Percentiles rank a stretch among this genome's conserved stretches.
Evolutionary conservation across 169 alveolate species (phyloP).

Genomic region (Besnoitia besnoiti): DNA sequence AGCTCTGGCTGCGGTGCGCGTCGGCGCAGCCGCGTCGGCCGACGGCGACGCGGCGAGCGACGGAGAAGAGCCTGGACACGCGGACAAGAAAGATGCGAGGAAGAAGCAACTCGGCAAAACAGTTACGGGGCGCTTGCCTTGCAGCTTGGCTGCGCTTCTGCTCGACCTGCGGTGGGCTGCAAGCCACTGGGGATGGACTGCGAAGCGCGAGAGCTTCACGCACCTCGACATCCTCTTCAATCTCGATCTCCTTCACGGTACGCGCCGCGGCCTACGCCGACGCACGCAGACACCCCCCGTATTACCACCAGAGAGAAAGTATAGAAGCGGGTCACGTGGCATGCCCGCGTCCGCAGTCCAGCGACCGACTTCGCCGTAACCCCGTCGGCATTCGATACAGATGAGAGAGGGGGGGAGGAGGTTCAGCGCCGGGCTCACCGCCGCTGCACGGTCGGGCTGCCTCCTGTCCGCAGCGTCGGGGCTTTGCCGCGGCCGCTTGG

Average conservation of each 20-base stretch:
- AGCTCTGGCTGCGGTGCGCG: neutral
- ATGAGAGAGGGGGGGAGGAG: too few species aligned
- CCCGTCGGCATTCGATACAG: too few species aligned
- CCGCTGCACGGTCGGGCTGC: too few species aligned
- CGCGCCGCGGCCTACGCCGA: too few species aligned
- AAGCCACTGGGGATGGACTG: neutral
- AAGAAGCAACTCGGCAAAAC: neutral
- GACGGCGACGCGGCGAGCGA: neutral
- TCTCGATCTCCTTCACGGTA: constrained; percentile 1
- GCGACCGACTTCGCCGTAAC: too few species aligned
- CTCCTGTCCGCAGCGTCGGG: too few species aligned
- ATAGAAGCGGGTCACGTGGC: too few species aligned
- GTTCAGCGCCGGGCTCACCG: too few species aligned
- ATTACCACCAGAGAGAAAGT: too few species aligned
- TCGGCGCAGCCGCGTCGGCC: neutral
- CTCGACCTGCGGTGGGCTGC: constrained; percentile 10
- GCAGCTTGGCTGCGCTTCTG: constrained; percentile 25
- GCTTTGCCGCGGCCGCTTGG: too few species aligned
- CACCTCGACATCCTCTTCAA: neutral
- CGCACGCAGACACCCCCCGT: too few species aligned
- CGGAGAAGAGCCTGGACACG: neutral
- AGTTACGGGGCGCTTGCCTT: constrained; percentile 14
- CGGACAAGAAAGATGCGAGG: neutral
- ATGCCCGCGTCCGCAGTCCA: too few species aligned
- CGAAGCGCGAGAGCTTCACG: neutral